Evolutionary conservation across 2,329 filamentous ascomycete genomes (phyloP), one percentile per base, ranked within the genome.

Genomic region (Hymenoscyphus infarciens): DNA sequence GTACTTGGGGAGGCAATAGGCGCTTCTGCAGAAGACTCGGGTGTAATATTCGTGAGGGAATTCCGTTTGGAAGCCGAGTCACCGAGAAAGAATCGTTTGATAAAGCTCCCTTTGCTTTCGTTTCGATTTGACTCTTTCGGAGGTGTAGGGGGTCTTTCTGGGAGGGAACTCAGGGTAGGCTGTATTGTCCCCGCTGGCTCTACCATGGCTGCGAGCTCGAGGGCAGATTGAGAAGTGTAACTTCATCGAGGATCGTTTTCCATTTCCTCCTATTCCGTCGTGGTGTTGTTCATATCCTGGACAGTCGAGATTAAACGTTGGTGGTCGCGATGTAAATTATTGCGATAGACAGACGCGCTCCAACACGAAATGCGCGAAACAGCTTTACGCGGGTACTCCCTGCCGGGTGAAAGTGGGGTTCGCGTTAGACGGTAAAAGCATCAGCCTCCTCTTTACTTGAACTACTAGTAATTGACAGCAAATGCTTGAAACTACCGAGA

Each of bases 121-220:
- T 72, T 75, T 65, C 71, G 72, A 63, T 69, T 57, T 6, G 73
- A 73, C 59, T 76, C 74, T 66, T 71, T 82, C n/a, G 87, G 87
- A 56, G 87, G 87, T 38, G 87, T 90, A n/a, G 87, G 87, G 29
- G 87, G 87, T 74, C 85, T 82, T 64, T 83, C 75, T 66, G 81
- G 78, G 60, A 87, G 77, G 62, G 80, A 78, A 66, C 85, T 81
- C 69, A 87, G 77, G 62, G 80, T 78, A 66, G 85, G 81, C 69
- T 87, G 77, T 70, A 61, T 52, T 65, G 61, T 61, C 59, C 64
- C 63, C 22, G 65, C 64, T 63, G 64, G 59, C 65, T 69, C 64
- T 67, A 73, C 70, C 73, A 74, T 74, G 67, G 67, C 71, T 73
- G 70, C 65, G 67, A 69, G 67, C 65, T 66, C 67, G 63, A 56